These are phyloP conservation scores for Monilinia aucupariae DNA, from an alignment of 2,329 filamentous ascomycete genomes.

Conservation along the genomic window DNA sequence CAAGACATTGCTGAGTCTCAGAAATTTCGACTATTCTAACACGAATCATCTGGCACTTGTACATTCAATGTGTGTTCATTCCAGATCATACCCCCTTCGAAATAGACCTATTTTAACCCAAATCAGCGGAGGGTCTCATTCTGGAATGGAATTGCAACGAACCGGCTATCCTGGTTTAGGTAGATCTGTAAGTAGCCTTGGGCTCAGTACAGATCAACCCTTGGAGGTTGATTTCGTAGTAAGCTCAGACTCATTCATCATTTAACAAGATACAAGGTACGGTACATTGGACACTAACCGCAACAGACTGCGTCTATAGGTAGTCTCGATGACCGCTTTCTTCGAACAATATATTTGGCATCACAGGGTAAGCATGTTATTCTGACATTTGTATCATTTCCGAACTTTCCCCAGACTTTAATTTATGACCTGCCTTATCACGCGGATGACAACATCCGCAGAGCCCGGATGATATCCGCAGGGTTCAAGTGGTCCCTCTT, in stretches of 20 bases:
- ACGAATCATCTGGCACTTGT: conserved; percentile 73
- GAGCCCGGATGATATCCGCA: background rate
- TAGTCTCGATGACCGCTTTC: conserved; percentile 61
- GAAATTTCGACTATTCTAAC: conserved; percentile 73
- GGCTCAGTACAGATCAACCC: conserved; percentile 49
- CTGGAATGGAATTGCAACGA: conserved; percentile 42
- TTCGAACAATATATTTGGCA: conserved; percentile 55
- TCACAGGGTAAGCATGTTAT: conserved; percentile 43
- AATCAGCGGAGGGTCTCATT: conserved; percentile 51
- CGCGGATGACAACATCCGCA: background rate
- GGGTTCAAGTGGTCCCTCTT: background rate
- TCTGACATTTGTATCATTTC: conserved; percentile 7
- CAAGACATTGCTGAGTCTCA: conserved; percentile 60
- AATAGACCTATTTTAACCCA: conserved; percentile 10
- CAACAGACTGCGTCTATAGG: conserved; percentile 73
- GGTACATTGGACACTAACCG: background rate
- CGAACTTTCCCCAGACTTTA: conserved; percentile 16
- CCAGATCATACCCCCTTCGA: background rate
- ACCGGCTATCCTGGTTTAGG: conserved; percentile 74
- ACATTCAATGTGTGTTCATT: conserved; percentile 65
- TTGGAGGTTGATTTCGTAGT: conserved; percentile 71
- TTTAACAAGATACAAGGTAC: background rate
- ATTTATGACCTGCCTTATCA: conserved; percentile 9
- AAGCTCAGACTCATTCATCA: conserved; percentile 30
- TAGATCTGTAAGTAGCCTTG: conserved; percentile 57